These are phyloP conservation scores for Saccharata proteae DNA, from an alignment of 2,329 filamentous ascomycete species.

Conservation along the genomic window DNA sequence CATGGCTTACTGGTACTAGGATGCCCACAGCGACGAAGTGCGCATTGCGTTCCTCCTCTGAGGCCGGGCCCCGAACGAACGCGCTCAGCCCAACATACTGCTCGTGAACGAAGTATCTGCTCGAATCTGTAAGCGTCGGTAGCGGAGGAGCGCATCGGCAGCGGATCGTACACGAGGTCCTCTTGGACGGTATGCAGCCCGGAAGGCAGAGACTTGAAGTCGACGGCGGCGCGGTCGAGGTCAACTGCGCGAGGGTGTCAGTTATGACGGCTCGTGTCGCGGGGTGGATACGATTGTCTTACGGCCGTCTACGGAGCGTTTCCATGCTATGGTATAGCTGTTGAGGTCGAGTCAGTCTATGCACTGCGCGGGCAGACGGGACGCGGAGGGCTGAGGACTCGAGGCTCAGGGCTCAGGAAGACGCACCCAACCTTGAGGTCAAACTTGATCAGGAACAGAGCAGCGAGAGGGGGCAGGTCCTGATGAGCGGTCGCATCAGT, in stretches of 20 bases:
- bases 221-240: conserved; percentile 76
- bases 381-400: neutral
- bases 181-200: conserved; percentile 79
- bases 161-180: conserved; percentile 51
- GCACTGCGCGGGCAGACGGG: neutral
- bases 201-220: conserved; percentile 93
- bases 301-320: conserved; percentile 56
- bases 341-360: conserved; percentile 2
- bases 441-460: conserved; percentile 81
- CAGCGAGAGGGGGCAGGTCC: conserved; percentile 44
- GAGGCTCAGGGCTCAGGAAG: conserved; percentile 11
- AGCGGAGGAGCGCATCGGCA: neutral
- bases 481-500: conserved; percentile 4
- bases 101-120: conserved; percentile 85
- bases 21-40: conserved; percentile 87
- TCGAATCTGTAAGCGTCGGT: neutral
- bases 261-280: conserved; percentile 1
- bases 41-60: conserved; percentile 71
- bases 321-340: conserved; percentile 78
- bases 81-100: conserved; percentile 80
- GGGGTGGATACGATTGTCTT: conserved; percentile 47
- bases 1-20: conserved; percentile 74
- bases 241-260: conserved; percentile 27
- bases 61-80: conserved; percentile 73
- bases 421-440: conserved; percentile 78